A percentile compares a stretch with the other conserved stretches of the same genome.
Evolutionary conservation across 2,329 filamentous ascomycete species (phyloP).

Genomic region (Stylonectria norvegica): DNA sequence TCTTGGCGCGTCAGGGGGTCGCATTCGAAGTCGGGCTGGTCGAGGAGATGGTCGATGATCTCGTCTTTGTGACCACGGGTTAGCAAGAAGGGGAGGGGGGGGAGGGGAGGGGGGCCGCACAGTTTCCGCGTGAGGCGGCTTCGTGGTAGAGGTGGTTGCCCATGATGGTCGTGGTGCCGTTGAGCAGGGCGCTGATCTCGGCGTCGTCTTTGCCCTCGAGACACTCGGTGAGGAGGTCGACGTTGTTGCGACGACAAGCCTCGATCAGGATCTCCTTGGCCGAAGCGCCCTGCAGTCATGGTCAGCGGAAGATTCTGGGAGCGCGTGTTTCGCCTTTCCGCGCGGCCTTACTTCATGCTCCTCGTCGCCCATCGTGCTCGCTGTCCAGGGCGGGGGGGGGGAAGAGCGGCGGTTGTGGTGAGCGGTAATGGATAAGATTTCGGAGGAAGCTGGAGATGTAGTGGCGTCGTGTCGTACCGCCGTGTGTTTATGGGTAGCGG

Average conservation of each 20-base stretch:
- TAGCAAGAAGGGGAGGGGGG: too few relatives aligned
- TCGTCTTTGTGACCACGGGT: too few relatives aligned
- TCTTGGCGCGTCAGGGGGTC: conserved; percentile 71
- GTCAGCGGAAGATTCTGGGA: background rate
- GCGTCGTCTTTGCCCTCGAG: conserved; percentile 60
- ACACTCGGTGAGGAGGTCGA: conserved; percentile 74
- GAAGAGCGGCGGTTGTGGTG: background rate
- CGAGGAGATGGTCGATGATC: conserved; percentile 75
- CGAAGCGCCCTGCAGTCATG: conserved; percentile 67
- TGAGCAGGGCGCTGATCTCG: conserved; percentile 74
- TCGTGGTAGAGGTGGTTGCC: conserved; percentile 89
- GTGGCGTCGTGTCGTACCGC: too few relatives aligned
- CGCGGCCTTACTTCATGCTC: conserved; percentile 38
- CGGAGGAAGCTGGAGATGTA: background rate
- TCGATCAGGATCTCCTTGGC: conserved; percentile 83
- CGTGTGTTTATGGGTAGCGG: too few relatives aligned
- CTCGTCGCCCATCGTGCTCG: conserved; percentile 29
- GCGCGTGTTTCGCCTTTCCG: conserved; percentile 2
- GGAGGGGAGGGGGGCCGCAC: conserved; percentile 49
- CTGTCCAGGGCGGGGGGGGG: background rate
- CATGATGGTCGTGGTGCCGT: conserved; percentile 78
- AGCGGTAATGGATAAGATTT: background rate
- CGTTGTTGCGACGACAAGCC: conserved; percentile 90
- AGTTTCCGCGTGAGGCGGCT: conserved; percentile 80
- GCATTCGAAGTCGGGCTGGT: conserved; percentile 82